Conservation (phyloP, 257 asterid species). For the Primulina huaijiensis region DNA sequence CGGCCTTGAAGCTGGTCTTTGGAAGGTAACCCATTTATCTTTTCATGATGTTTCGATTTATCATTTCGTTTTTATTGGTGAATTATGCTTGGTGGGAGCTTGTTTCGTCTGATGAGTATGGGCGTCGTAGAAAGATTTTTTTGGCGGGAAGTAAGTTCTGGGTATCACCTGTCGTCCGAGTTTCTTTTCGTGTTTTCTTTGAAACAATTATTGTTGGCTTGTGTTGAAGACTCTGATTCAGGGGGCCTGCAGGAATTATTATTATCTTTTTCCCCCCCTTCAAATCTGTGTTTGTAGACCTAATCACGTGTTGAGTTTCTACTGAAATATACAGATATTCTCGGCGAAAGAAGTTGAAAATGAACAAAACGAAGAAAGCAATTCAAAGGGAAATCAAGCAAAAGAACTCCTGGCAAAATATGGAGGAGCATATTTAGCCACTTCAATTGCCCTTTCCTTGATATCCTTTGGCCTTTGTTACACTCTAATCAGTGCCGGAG, state of each 20-base stretch:
- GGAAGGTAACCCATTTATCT: constrained; percentile 58
- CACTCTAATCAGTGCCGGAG: constrained; percentile 73
- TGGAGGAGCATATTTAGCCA: constrained; percentile 96
- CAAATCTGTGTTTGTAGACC: not conserved
- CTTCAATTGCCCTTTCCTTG: constrained; percentile 86
- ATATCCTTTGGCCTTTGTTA: constrained; percentile 82
- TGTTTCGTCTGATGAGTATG: not conserved
- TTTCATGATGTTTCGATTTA: not conserved
- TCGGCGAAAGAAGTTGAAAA: constrained; percentile 54
- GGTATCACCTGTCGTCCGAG: not conserved
- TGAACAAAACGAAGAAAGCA: constrained; percentile 40
- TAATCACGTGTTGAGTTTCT: not conserved
- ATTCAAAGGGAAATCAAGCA: constrained; percentile 80
- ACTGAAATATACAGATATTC: constrained; percentile 54
- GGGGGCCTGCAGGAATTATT: too few species aligned
- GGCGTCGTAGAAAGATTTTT: too few species aligned
- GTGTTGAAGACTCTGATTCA: too few species aligned
- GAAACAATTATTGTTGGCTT: too few species aligned
- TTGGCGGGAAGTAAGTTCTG: not conserved
- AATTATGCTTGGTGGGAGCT: constrained; percentile 12
- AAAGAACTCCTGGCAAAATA: constrained; percentile 84
- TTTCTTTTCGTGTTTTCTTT: too few species aligned
- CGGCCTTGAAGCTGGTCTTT: constrained; percentile 96
- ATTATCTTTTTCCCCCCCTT: too few species aligned
- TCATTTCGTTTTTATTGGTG: not conserved